Base-by-base conservation (phyloP, 352 stramenopile genomes). In the Globisporangium solare region DNA sequence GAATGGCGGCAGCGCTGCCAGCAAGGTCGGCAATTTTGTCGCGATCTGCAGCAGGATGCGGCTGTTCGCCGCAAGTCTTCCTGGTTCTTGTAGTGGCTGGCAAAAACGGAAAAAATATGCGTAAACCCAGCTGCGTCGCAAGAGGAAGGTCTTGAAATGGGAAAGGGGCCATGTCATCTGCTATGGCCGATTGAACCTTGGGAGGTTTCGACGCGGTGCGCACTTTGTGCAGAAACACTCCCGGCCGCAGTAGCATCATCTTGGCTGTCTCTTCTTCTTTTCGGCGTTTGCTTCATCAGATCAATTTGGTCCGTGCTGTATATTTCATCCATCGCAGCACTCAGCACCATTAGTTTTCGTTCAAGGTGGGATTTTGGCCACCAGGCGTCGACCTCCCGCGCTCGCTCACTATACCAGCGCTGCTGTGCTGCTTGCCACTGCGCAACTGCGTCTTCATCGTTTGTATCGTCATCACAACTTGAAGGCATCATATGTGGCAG, bases 91-190 rank as follows among this genome's bases (percentile, higher is more conserved):
- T 4, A 92, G 35, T 5, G 72, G 81, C n/a, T 66, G 61, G n/a
- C 78, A 84, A 6, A 85, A 55, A 0, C 76, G 70, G 46, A 89
- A 92, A 92, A 57, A 94, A 92, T 50, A 92, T 71, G 20, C 65
- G 68, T n/a, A 94, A 54, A 27, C 65, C 74, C 5, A 91, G 55
- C 55, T 94, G 83, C 5, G 70, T 79, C 31, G 65, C 32, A 12
- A 66, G 31, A 0, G 83, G 61, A 0, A 86, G 40, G 3, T 86
- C 75, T 3, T 72, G 59, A 15, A 89, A 45, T 0, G 61, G 42
- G 13, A 76, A 52, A 12, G 74, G 63, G 2, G 46, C 31, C 12
- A 50, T 40, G 20, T 18, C n/a, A 21, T 64, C 64, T 6, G 41
- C 40, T 32, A 51, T 2, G 40, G 27, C 27, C 10, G 27, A 35